phyloP scores from a whole-genome alignment of 345 rosid species.

The Orychophragmus violaceus region DNA sequence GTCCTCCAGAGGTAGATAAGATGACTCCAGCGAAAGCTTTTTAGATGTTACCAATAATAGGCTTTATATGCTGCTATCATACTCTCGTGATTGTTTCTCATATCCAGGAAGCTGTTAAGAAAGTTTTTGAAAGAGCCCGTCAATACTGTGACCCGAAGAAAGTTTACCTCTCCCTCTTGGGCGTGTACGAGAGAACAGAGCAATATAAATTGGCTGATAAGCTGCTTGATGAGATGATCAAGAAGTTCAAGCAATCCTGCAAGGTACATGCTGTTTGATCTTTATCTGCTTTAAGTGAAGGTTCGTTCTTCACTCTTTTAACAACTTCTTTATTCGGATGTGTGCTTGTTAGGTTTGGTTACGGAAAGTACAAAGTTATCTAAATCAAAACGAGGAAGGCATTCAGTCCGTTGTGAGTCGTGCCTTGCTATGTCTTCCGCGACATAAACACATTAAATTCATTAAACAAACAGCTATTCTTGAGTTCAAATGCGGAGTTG shows the following conservation, averaged over 20 bases:
- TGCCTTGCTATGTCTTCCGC: constrained; percentile 76
- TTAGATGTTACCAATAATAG: not conserved
- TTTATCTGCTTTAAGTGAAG: not conserved
- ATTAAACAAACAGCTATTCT: constrained; percentile 79
- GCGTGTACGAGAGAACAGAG: constrained; percentile 77
- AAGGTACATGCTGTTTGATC: constrained; percentile 44
- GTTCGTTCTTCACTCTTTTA: not conserved
- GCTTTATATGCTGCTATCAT: not conserved
- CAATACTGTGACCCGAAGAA: constrained; percentile 82
- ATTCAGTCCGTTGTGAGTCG: constrained; percentile 63
- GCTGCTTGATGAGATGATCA: constrained; percentile 67
- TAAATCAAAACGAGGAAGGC: constrained; percentile 54
- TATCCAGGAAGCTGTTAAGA: constrained; percentile 75
- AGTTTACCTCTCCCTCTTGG: constrained; percentile 75
- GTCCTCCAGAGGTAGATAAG: constrained; percentile 81
- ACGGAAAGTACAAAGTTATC: constrained; percentile 48
- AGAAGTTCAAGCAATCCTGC: constrained; percentile 91
- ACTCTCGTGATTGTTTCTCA: constrained; percentile 16
- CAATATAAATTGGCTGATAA: constrained; percentile 66
- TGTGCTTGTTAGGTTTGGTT: constrained; percentile 60
- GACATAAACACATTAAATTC: constrained; percentile 77
- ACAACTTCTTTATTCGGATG: not conserved
- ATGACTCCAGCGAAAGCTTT: not conserved
- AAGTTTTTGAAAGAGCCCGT: constrained; percentile 78
- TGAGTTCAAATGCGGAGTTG: constrained; percentile 81